phyloP scores from a whole-genome alignment of 352 stramenopile species.

The Globisporangium alternatum region DNA sequence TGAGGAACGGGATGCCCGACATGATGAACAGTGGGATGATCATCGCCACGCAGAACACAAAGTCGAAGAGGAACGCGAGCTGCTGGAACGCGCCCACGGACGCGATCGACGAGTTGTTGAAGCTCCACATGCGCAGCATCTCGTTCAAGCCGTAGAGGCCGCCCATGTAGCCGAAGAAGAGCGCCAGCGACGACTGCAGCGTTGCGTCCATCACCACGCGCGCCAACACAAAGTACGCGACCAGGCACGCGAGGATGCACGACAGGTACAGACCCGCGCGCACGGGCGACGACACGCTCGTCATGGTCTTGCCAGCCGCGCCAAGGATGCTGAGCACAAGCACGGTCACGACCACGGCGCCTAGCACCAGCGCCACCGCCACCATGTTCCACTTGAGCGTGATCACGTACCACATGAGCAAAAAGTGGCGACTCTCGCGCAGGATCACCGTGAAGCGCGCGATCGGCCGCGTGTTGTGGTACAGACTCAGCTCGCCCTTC shows the following conservation, averaged over 20 bases:
- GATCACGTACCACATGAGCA: constrained; percentile 85
- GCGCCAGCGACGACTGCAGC: constrained; percentile 38
- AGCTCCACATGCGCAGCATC: constrained; percentile 84
- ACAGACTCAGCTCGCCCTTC: constrained; percentile 72
- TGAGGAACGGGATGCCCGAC: constrained; percentile 82
- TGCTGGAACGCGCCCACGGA: constrained; percentile 69
- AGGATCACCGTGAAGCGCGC: constrained; percentile 73
- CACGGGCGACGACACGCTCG: constrained; percentile 29
- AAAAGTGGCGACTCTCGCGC: constrained; percentile 74
- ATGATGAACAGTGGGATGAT: constrained; percentile 76
- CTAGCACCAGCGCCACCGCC: constrained; percentile 55
- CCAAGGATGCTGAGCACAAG: constrained; percentile 54
- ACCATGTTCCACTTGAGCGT: constrained; percentile 61
- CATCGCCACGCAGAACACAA: constrained; percentile 71
- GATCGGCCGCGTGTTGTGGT: constrained; percentile 69
- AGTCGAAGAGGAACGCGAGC: constrained; percentile 86
- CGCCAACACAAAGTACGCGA: constrained; percentile 49
- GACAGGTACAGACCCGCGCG: constrained; percentile 56
- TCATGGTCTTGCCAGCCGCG: constrained; percentile 27
- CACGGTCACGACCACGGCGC: constrained; percentile 48
- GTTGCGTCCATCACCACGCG: constrained; percentile 35
- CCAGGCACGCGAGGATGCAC: constrained; percentile 31
- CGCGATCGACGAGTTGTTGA: constrained; percentile 61
- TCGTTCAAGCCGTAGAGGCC: constrained; percentile 81
- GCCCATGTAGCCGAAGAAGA: constrained; percentile 83